Evolutionary conservation across 768 basidiomycete species (phyloP).

Genomic region (Tephrocybe sp.): DNA sequence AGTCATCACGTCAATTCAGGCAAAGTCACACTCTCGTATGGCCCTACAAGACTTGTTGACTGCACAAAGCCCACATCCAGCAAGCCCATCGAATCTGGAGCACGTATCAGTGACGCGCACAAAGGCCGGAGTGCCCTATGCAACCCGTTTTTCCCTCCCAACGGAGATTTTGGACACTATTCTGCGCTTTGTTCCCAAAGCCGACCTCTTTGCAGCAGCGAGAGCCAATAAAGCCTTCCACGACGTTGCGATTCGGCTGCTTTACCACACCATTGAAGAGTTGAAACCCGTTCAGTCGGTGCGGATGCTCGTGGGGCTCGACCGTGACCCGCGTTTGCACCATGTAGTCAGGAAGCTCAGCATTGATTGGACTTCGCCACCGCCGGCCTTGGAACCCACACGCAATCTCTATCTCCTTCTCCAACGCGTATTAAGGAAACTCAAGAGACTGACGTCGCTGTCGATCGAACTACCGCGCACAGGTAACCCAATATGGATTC

Average conservation of each 20-base stretch:
- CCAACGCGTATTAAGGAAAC: conserved; percentile 36
- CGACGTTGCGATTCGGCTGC: conserved; percentile 22
- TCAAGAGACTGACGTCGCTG: conserved; percentile 38
- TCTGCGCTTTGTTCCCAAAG: conserved; percentile 18
- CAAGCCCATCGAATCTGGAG: neutral
- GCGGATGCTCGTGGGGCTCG: conserved; percentile 37
- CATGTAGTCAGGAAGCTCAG: conserved; percentile 42
- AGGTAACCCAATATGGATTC: conserved; percentile 45
- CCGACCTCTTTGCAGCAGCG: conserved; percentile 21
- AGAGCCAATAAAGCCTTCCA: conserved; percentile 26
- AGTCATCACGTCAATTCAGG: conserved; percentile 1
- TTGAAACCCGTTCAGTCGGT: conserved; percentile 27
- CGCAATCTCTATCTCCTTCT: conserved; percentile 49
- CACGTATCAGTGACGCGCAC: neutral
- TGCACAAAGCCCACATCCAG: neutral
- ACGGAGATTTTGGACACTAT: conserved; percentile 32
- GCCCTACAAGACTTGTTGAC: neutral
- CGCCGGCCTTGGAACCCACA: conserved; percentile 28
- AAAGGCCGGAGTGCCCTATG: neutral
- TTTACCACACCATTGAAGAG: conserved; percentile 33
- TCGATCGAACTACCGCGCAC: conserved; percentile 46
- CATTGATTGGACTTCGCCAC: conserved; percentile 34
- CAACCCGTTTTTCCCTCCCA: conserved; percentile 21
- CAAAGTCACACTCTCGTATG: conserved; percentile 1
- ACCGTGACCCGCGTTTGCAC: conserved; percentile 32